Evolutionary conservation across 2,329 filamentous ascomycete species (phyloP).

Genomic region (Arthrinium puccinioides): DNA sequence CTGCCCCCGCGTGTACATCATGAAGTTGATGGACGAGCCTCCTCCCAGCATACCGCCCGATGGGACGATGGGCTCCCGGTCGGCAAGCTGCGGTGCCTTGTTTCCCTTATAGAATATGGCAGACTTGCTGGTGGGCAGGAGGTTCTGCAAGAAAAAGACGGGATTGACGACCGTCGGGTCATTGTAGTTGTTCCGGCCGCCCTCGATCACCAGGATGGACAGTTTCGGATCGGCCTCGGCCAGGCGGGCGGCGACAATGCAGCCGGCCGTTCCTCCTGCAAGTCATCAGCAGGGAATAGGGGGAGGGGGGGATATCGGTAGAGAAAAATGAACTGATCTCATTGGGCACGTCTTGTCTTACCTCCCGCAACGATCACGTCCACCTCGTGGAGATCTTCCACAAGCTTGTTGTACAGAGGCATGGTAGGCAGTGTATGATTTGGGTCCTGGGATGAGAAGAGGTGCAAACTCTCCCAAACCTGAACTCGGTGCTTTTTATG

Average conservation of each 20-base stretch:
- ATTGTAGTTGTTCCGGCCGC: slow-evolving; percentile 5
- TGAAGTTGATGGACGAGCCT: slow-evolving; percentile 42
- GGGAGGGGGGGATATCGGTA: not conserved
- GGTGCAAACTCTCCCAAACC: too few relatives aligned
- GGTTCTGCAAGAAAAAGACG: slow-evolving; percentile 38
- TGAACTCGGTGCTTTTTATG: too few relatives aligned
- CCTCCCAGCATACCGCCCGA: slow-evolving; percentile 43
- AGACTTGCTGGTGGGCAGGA: slow-evolving; percentile 36
- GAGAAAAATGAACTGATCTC: too few relatives aligned
- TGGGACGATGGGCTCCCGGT: slow-evolving; percentile 33
- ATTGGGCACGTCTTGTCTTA: too few relatives aligned
- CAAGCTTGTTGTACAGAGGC: slow-evolving; percentile 15
- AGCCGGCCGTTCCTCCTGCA: slow-evolving; percentile 5
- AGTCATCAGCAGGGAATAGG: not conserved
- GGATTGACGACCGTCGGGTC: slow-evolving; percentile 27
- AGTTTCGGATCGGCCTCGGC: slow-evolving; percentile 4
- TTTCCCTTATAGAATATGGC: slow-evolving; percentile 39
- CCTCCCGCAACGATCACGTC: slow-evolving; percentile 22
- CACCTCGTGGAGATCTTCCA: slow-evolving; percentile 14
- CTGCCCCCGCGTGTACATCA: slow-evolving; percentile 32
- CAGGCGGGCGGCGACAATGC: slow-evolving; percentile 5
- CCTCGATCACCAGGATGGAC: slow-evolving; percentile 5
- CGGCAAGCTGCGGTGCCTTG: slow-evolving; percentile 29
- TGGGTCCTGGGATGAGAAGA: not conserved
- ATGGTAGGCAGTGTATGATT: slow-evolving; percentile 9